These are phyloP conservation scores for Cyclotella atomus DNA, from an alignment of 108 stramenopile genomes.

Conservation along the genomic window DNA sequence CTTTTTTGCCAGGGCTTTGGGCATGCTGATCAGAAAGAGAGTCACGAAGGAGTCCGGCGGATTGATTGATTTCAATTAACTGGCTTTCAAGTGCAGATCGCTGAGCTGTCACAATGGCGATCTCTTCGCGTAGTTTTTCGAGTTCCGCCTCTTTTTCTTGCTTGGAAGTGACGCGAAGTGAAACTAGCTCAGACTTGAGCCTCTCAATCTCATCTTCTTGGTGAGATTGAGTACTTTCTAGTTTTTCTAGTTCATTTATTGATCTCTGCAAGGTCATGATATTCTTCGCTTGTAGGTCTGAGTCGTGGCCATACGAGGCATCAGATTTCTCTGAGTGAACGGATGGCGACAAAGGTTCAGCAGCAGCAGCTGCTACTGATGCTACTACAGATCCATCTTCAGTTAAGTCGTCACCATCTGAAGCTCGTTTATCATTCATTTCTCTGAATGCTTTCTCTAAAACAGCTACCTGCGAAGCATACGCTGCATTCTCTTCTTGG, in stretches of 20 bases:
- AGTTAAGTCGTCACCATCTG: not conserved
- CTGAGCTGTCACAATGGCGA: conserved; percentile 36
- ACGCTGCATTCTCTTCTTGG: conserved; percentile 29
- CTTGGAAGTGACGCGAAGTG: conserved; percentile 28
- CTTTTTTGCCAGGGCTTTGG: not conserved
- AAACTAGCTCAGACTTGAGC: conserved; percentile 34
- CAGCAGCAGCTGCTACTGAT: too few species aligned
- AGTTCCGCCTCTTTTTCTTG: conserved; percentile 37
- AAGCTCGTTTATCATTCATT: conserved; percentile 30
- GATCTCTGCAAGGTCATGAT: conserved; percentile 17
- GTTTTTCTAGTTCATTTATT: conserved; percentile 25
- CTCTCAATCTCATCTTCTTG: conserved; percentile 46
- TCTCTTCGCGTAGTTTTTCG: conserved; percentile 25
- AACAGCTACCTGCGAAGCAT: conserved; percentile 28
- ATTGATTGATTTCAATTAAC: conserved; percentile 44
- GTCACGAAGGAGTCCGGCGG: conserved; percentile 24
- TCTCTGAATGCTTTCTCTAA: conserved; percentile 35
- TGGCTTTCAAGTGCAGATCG: conserved; percentile 38
- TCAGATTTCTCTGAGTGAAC: not conserved
- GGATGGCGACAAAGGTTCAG: not conserved
- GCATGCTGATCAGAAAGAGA: not conserved
- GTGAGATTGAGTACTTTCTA: conserved; percentile 16
- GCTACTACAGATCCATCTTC: not conserved
- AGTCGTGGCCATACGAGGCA: not conserved
- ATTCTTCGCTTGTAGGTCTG: conserved; percentile 19